These are phyloP conservation scores for Fusarium camptoceras DNA, from an alignment of 2,329 filamentous ascomycete species.

Conservation along the genomic window DNA sequence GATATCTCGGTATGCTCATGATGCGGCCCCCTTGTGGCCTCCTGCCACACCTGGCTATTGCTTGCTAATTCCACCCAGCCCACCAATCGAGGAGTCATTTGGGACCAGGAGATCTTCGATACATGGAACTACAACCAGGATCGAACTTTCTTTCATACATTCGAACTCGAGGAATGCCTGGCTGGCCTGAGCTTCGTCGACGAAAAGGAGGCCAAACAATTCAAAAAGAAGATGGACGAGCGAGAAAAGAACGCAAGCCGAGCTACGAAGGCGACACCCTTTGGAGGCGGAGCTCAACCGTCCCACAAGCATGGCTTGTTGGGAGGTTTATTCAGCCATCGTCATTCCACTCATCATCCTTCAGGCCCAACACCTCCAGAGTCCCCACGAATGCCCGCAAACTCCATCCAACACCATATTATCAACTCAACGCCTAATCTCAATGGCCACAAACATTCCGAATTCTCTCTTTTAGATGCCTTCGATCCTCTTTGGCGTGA, in stretches of 20 bases:
- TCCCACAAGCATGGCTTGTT: conserved; percentile 61
- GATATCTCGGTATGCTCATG: conserved; percentile 80
- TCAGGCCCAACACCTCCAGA: conserved; percentile 70
- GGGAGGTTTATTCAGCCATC: conserved; percentile 72
- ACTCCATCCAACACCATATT: conserved; percentile 52
- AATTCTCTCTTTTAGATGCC: conserved; percentile 71
- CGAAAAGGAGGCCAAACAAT: conserved; percentile 96
- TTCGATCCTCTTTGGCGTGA: conserved; percentile 75
- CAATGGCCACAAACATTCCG: conserved; percentile 57
- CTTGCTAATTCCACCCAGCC: conserved; percentile 62
- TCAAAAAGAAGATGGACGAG: conserved; percentile 97
- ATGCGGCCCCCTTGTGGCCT: conserved; percentile 16
- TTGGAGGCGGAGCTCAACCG: conserved; percentile 65
- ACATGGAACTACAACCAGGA: conserved; percentile 96
- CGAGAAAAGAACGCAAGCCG: conserved; percentile 96
- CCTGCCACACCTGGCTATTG: conserved; percentile 15
- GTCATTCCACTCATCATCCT: conserved; percentile 66
- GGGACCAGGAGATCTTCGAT: conserved; percentile 98
- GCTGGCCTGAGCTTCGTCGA: conserved; percentile 93
- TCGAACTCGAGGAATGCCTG: conserved; percentile 92
- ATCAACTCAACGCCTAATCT: conserved; percentile 59
- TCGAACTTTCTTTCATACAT: conserved; percentile 96
- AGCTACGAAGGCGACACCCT: conserved; percentile 82
- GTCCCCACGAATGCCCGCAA: conserved; percentile 60
- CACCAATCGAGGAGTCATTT: conserved; percentile 85